These are phyloP conservation scores for Lizanozyma gosingica DNA, from an alignment of 1,139 yeast genomes.

Conservation along the genomic window DNA sequence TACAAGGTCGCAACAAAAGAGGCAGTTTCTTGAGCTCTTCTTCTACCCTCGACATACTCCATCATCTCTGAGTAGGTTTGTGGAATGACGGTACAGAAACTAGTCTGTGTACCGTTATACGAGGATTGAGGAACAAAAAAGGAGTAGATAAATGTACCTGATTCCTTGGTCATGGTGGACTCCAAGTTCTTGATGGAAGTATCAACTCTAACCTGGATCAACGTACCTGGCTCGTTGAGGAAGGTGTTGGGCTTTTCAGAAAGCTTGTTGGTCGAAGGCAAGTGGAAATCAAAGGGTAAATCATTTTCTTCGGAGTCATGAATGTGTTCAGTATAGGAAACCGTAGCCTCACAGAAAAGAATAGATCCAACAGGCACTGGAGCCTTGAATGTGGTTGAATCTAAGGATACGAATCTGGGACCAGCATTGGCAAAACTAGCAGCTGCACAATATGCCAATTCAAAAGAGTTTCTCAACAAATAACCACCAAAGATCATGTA, in stretches of 20 bases:
- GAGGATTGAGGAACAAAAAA: slow-evolving; percentile 66
- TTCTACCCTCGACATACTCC: slow-evolving; percentile 80
- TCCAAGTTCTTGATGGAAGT: slow-evolving; percentile 66
- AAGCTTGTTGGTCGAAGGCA: slow-evolving; percentile 48
- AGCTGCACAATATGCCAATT: slow-evolving; percentile 85
- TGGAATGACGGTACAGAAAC: slow-evolving; percentile 67
- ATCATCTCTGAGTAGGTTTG: slow-evolving; percentile 89
- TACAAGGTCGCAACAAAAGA: slow-evolving; percentile 43
- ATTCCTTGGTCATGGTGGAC: slow-evolving; percentile 50
- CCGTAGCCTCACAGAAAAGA: slow-evolving; percentile 68
- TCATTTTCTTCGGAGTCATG: slow-evolving; percentile 29
- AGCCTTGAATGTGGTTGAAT: slow-evolving; percentile 81
- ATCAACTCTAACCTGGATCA: slow-evolving; percentile 83
- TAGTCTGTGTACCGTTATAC: slow-evolving; percentile 24
- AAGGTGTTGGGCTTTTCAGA: slow-evolving; percentile 48
- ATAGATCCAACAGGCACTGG: slow-evolving; percentile 96
- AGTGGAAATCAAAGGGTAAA: slow-evolving; percentile 37
- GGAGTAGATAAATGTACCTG: slow-evolving; percentile 84
- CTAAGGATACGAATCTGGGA: slow-evolving; percentile 84
- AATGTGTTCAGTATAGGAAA: slow-evolving; percentile 75
- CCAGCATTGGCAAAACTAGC: slow-evolving; percentile 79
- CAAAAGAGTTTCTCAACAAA: slow-evolving; percentile 82
- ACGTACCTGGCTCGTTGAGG: slow-evolving; percentile 72
- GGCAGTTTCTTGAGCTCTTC: slow-evolving; percentile 82
- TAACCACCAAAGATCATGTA: slow-evolving; percentile 95